Conservation (phyloP, 345 rosid genomes). For the Salix udensis region DNA sequence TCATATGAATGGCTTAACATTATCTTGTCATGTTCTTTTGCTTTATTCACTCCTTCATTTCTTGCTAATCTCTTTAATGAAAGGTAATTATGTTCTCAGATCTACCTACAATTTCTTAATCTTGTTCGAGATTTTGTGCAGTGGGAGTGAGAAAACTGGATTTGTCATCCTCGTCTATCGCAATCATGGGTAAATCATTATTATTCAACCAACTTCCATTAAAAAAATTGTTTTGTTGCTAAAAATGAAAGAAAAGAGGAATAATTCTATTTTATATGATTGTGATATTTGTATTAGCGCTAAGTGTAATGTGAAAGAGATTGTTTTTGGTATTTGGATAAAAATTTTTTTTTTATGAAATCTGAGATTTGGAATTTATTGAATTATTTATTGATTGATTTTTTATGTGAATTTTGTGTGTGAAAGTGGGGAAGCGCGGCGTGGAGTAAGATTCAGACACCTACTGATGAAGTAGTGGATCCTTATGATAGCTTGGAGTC, state of each 20-base stretch:
- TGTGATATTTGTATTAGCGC: not conserved
- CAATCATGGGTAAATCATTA: constrained; percentile 53
- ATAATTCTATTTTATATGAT: not conserved
- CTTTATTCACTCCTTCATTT: not conserved
- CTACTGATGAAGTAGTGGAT: constrained; percentile 54
- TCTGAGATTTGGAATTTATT: not conserved
- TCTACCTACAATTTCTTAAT: not conserved
- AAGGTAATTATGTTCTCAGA: not conserved
- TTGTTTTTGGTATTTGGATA: not conserved
- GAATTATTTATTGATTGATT: constrained; percentile 7
- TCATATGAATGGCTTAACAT: too few species aligned
- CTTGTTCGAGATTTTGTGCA: constrained; percentile 16
- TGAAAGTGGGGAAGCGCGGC: constrained; percentile 50
- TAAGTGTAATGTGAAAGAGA: constrained; percentile 21
- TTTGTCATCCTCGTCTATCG: constrained; percentile 84
- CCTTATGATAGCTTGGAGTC: constrained; percentile 49
- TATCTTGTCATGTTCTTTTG: too few species aligned
- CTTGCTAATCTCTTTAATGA: not conserved
- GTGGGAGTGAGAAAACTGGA: constrained; percentile 73
- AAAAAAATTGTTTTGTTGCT: not conserved
- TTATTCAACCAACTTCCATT: not conserved
- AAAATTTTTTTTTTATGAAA: not conserved
- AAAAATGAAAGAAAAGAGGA: not conserved
- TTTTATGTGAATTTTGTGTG: not conserved
- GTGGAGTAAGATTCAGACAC: constrained; percentile 60